Evolutionary conservation across 2,329 filamentous ascomycete genomes (phyloP).

Genomic region (Clonostachys chloroleuca): DNA sequence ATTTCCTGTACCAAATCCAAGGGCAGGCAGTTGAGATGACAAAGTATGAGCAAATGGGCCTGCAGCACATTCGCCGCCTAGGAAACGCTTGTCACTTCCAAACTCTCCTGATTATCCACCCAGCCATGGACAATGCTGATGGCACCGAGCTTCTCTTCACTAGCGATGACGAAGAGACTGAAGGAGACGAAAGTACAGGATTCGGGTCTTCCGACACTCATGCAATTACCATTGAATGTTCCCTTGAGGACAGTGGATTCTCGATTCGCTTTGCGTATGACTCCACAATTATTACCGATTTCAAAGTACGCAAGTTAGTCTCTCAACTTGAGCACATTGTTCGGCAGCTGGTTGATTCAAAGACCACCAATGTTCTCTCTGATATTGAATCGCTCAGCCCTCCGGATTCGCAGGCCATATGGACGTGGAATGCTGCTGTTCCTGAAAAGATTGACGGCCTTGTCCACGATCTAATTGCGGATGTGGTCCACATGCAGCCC

Average conservation of each 20-base stretch:
- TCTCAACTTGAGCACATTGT: neutral
- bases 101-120: constrained; percentile 7
- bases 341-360: neutral
- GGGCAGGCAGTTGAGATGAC: constrained; percentile 6
- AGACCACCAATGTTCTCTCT: neutral
- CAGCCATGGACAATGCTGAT: too few species aligned
- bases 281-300: neutral
- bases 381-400: neutral
- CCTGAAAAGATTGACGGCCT: neutral
- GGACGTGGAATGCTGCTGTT: neutral
- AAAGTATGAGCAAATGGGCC: constrained; percentile 7
- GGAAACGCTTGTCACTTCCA: constrained; percentile 7
- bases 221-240: neutral
- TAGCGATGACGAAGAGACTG: too few species aligned
- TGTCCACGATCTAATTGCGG: constrained; percentile 1
- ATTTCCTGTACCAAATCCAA: constrained; percentile 24
- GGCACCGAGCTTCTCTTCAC: too few species aligned
- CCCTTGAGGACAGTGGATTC: neutral
- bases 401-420: neutral
- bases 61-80: constrained; percentile 9
- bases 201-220: too few species aligned
- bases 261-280: neutral
- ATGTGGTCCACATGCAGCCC: neutral
- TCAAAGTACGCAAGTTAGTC: neutral
- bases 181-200: too few species aligned